Base-by-base conservation (phyloP, 495 filamentous ascomycete species). In the Hypoxylon rickii region DNA sequence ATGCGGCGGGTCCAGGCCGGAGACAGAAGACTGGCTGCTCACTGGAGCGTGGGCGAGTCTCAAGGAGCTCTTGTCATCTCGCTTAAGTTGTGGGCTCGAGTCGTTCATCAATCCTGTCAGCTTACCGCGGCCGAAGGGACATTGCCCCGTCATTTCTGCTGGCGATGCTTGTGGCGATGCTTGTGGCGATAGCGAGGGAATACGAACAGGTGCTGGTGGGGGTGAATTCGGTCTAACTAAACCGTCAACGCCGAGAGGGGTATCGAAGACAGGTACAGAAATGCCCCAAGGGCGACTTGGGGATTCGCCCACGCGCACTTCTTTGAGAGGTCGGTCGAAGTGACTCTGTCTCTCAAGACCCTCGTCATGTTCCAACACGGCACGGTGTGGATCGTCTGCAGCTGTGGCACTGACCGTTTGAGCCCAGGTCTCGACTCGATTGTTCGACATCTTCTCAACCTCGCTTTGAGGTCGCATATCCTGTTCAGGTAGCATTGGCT, bases 211-310 rank as follows among this genome's bases (percentile, higher is more conserved):
- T 15, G 70, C 69, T 20, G 76, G 72, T 1, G 72, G 72, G 3
- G 73, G 78, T 0, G 77, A 77, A 7, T 67, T 61, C 6, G 72
- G 74, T 32, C 68, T 65, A 7, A 49, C 61, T 7, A 50, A 54
- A 7, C 67, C 66, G 18, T 68, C 61, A 11, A 52, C 62, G 19
- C 44, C 57, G 3, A 46, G 61, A 40, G 54, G 64, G 46, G 51
- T 47, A 18, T 76, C 70, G 40, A 81, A 79, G 10, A 80, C 62
- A 0, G 89, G 92, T 1, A 96, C 86, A 13, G 79, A 79, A 29
- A 96, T 93, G 1, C 92, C 92, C 92, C 92, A 96, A 20, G 92
- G 92, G 19, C 91, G 80, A 66, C 87, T 93, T 26, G 92, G 92
- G 24, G 88, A 92, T 67, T 96, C 92, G 13, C 92, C 92, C 18